These are phyloP conservation scores for Filobasidium wieringae DNA, from an alignment of 768 basidiomycete genomes.

Conservation along the genomic window DNA sequence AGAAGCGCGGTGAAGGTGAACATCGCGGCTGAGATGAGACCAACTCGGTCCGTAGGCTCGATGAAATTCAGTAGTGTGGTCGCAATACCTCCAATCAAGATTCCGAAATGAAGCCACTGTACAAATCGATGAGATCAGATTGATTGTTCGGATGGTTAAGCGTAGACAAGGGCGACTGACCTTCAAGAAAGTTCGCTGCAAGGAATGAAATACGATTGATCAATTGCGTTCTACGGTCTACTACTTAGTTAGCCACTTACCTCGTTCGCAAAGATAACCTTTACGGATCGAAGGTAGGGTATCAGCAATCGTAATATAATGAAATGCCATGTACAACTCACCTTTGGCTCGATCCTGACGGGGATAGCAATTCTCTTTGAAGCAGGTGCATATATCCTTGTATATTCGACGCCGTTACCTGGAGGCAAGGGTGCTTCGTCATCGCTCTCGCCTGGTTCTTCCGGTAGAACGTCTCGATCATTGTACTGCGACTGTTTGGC, in stretches of 20 bases:
- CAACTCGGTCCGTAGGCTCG: constrained; percentile 43
- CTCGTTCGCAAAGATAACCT: constrained; percentile 61
- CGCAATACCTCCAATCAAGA: constrained; percentile 42
- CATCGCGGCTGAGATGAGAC: constrained; percentile 71
- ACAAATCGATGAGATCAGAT: constrained; percentile 2
- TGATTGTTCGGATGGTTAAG: background rate
- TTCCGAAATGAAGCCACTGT: constrained; percentile 51
- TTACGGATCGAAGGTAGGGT: background rate
- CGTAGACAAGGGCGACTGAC: constrained; percentile 45
- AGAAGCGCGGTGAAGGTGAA: constrained; percentile 85
- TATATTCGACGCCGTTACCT: constrained; percentile 40
- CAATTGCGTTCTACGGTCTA: background rate
- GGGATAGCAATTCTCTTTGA: constrained; percentile 88
- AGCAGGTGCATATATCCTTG: constrained; percentile 60
- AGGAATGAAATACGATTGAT: constrained; percentile 48
- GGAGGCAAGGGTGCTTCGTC: constrained; percentile 42
- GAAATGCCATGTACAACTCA: constrained; percentile 29
- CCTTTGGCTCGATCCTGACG: constrained; percentile 95
- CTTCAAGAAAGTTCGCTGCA: constrained; percentile 71
- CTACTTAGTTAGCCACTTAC: too few relatives aligned
- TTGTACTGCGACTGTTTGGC: constrained; percentile 28
- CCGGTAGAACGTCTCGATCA: constrained; percentile 28
- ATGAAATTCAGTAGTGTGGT: constrained; percentile 45
- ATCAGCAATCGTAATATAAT: background rate
- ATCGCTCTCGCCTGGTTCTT: constrained; percentile 21